Evolutionary conservation across 345 rosid species (phyloP).

Genomic region (Tarenaya hassleriana): DNA sequence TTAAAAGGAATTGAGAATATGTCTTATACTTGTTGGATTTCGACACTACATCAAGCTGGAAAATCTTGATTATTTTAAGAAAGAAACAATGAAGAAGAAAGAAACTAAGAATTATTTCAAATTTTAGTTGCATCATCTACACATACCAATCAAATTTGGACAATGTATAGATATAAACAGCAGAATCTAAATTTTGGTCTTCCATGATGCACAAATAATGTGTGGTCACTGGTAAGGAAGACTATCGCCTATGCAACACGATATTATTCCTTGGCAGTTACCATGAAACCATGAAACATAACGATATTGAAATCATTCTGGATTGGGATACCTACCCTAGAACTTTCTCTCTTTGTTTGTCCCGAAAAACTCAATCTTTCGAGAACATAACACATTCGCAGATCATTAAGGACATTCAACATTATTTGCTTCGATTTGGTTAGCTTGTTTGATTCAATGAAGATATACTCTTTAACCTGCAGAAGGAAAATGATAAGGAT

Average conservation of each 20-base stretch:
- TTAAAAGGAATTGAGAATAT: not conserved
- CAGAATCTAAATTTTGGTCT: conserved; percentile 3
- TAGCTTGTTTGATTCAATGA: conserved; percentile 57
- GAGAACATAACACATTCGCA: conserved; percentile 60
- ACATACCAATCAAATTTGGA: conserved; percentile 7
- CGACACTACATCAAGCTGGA: no score
- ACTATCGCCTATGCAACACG: conserved; percentile 9
- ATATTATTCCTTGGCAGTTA: not conserved
- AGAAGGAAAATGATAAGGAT: conserved; percentile 17
- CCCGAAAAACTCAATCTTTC: conserved; percentile 46
- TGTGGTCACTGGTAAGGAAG: conserved; percentile 13
- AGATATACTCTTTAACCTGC: conserved; percentile 77
- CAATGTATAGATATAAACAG: conserved; percentile 1
- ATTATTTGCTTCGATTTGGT: conserved; percentile 85
- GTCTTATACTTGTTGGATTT: no score
- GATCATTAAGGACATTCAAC: conserved; percentile 76
- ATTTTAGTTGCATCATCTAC: conserved; percentile 11
- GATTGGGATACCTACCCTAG: conserved; percentile 38
- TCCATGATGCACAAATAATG: not conserved
- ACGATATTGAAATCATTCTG: conserved; percentile 12
- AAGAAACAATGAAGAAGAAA: no score
- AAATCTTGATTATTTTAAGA: no score
- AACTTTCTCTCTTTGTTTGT: conserved; percentile 47
- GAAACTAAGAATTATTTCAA: not conserved
- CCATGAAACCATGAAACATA: conserved; percentile 1